phyloP scores from a whole-genome alignment of 2,329 filamentous ascomycete species.

The Cercospora zeae-maydis region DNA sequence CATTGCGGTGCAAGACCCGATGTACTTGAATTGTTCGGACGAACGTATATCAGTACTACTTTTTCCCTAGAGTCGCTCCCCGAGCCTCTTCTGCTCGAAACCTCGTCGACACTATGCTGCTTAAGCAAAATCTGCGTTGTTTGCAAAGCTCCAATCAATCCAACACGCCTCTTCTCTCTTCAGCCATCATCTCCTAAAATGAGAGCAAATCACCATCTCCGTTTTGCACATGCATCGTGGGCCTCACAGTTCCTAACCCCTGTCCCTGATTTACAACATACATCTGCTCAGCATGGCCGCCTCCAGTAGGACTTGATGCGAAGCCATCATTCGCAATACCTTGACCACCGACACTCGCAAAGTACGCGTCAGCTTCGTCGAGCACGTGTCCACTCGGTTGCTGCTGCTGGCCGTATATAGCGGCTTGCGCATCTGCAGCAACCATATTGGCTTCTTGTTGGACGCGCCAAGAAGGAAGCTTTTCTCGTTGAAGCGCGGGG shows the following conservation, averaged over 20 bases:
- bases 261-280: slow-evolving; percentile 79
- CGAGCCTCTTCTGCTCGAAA: no score
- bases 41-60: no score
- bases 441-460: slow-evolving; percentile 30
- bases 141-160: background rate
- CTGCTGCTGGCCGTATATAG: slow-evolving; percentile 49
- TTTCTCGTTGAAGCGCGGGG: slow-evolving; percentile 76
- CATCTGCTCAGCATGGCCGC: slow-evolving; percentile 43
- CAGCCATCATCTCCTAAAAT: slow-evolving; percentile 28
- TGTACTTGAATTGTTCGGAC: no score
- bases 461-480: slow-evolving; percentile 56
- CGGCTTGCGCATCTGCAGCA: slow-evolving; percentile 52
- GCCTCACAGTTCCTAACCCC: slow-evolving; percentile 71
- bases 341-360: slow-evolving; percentile 69
- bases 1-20: no score
- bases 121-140: no score
- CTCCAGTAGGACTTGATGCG: slow-evolving; percentile 27
- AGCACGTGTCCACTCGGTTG: slow-evolving; percentile 40
- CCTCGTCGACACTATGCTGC: no score
- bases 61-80: no score
- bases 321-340: slow-evolving; percentile 63
- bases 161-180: background rate
- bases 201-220: slow-evolving; percentile 38
- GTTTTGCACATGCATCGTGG: slow-evolving; percentile 59
- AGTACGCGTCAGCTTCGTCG: slow-evolving; percentile 84